These are phyloP conservation scores for Tritrichomonas foetus DNA, from an alignment of 208 protist genomes.

Conservation along the genomic window DNA sequence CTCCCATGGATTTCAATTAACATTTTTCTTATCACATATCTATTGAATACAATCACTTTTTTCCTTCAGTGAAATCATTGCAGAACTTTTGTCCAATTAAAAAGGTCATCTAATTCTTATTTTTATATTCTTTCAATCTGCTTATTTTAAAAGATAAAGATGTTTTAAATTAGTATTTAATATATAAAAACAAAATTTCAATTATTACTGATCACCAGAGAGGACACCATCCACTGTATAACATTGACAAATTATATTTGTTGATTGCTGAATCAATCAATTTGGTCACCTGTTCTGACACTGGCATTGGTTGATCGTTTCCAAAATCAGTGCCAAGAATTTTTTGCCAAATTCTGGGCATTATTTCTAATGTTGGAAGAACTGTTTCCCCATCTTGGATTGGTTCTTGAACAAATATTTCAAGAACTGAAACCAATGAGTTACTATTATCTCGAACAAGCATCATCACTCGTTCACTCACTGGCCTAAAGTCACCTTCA, in stretches of 20 bases:
- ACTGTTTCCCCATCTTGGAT: neutral
- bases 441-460: constrained; percentile 29
- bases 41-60: too few species aligned
- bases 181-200: neutral
- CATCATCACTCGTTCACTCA: neutral
- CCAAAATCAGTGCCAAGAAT: neutral
- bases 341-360: constrained; percentile 1
- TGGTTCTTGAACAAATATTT: constrained; percentile 27
- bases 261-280: neutral
- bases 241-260: neutral
- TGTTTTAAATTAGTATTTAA: neutral
- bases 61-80: too few species aligned
- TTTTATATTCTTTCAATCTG: neutral
- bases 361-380: neutral
- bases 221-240: constrained; percentile 26
- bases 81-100: too few species aligned
- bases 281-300: neutral
- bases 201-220: neutral
- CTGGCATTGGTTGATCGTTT: neutral
- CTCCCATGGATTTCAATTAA: too few species aligned
- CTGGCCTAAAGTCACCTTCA: neutral
- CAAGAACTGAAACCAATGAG: neutral
- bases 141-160: neutral
- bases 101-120: too few species aligned
- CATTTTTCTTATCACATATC: too few species aligned